Evolutionary conservation across 768 basidiomycete species (phyloP), one percentile per base, ranked within the genome.

Genomic region (Neoboletus brunneissimus): DNA sequence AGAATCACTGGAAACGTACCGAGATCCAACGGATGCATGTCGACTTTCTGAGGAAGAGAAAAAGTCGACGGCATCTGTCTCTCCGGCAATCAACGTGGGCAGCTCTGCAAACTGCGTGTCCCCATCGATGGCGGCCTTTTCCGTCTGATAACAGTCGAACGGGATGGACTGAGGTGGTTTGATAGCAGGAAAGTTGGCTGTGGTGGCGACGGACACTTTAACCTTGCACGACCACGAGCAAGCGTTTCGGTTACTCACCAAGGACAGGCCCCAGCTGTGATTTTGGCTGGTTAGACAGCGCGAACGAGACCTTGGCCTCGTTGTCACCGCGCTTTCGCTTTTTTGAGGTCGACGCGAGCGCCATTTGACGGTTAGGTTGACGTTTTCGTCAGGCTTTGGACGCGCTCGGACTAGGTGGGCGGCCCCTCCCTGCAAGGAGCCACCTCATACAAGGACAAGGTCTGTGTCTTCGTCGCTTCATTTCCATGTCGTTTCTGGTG

Each of bases 21-120:
- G 83, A 75, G 88, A 92, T 27, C 87, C 86, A 49, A 76, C 71
- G 44, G 83, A 75, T 31, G 81, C 79, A 5, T 75, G 69, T 62
- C 76, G 68, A 49, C 69, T 77, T 64, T 85, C 82, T 25, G 81
- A 78, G 27, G 83, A 78, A 53, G 89, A 86, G 61, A 84, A 83
- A 73, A 89, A 93, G 67, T 97, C 93, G 46, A 97, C 83, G 20
- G 82, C 77, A 29, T 85, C 79, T n/a, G 90, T 89, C 75, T 96
- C 94, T 5, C 89, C 95, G 0, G 85, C 90, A 23, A 96, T 76
- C 15, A 91, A 65, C 48, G 50, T 63, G 35, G 42, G 66, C 60
- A 59, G 73, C 20, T 66, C 63, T 15, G 66, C 68, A 47, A 79
- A 79, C 1, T 57, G 53, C 15, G 37, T n/a, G 32, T 67, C 74